Evolutionary conservation across 2,329 filamentous ascomycete species (phyloP).

Genomic region (Microcera coccophila): DNA sequence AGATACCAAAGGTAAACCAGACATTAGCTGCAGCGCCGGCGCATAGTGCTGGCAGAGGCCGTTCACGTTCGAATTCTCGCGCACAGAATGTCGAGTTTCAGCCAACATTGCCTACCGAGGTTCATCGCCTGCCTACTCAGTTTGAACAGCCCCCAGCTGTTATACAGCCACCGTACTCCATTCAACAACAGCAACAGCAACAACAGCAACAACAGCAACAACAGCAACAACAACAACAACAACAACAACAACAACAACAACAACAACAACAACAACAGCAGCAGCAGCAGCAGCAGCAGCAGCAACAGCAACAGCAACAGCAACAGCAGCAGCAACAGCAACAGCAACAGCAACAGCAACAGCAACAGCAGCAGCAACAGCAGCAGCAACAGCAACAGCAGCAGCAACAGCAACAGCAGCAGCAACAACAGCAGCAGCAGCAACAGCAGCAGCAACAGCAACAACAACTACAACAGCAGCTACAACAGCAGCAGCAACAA

Average conservation of each 20-base stretch:
- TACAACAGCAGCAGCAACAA: slow-evolving; percentile 27
- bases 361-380: slow-evolving; percentile 11
- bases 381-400: slow-evolving; percentile 1
- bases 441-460: slow-evolving; percentile 5
- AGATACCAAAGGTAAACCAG: slow-evolving; percentile 39
- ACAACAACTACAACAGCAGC: slow-evolving; percentile 30
- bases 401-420: slow-evolving; percentile 13
- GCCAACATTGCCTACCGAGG: slow-evolving; percentile 37
- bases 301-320: slow-evolving; percentile 12
- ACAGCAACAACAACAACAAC: too few species aligned
- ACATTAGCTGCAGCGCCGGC: slow-evolving; percentile 46
- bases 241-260: slow-evolving; percentile 27
- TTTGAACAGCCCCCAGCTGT: slow-evolving; percentile 42
- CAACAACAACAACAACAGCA: slow-evolving; percentile 11
- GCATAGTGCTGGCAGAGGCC: slow-evolving; percentile 39
- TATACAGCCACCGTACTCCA: slow-evolving; percentile 41
- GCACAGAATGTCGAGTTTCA: slow-evolving; percentile 43
- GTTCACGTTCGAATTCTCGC: slow-evolving; percentile 54
- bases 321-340: slow-evolving; percentile 3
- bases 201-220: too few species aligned
- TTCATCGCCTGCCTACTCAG: slow-evolving; percentile 38
- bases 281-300: slow-evolving; percentile 3
- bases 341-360: slow-evolving; percentile 36
- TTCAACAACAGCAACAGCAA: slow-evolving; percentile 28
- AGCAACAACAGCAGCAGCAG: slow-evolving; percentile 2